Conservation (phyloP, 2,329 filamentous ascomycete species). For the Aspergillus neotritici region DNA sequence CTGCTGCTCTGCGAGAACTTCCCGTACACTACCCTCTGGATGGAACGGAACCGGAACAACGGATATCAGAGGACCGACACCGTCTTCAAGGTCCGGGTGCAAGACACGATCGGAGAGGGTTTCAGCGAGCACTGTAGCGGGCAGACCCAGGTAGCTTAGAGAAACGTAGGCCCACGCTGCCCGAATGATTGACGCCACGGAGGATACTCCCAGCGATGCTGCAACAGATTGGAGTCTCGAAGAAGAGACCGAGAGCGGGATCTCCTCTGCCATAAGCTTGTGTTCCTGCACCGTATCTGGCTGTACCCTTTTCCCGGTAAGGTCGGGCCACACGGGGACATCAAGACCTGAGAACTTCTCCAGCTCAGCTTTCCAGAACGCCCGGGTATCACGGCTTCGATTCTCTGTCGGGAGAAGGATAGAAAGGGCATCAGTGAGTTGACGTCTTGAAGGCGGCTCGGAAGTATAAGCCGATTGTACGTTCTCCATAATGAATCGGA, state of each 20-base stretch:
- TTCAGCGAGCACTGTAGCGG: slow-evolving; percentile 27
- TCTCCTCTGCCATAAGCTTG: slow-evolving; percentile 15
- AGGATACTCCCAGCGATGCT: slow-evolving; percentile 21
- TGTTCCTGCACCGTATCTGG: slow-evolving; percentile 10
- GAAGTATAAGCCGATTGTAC: slow-evolving; percentile 20
- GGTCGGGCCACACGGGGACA: slow-evolving; percentile 23
- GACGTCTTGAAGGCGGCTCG: slow-evolving; percentile 18
- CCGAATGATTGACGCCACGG: slow-evolving; percentile 25
- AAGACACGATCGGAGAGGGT: slow-evolving; percentile 29
- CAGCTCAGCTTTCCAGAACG: slow-evolving; percentile 23
- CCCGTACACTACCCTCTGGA: slow-evolving; percentile 18
- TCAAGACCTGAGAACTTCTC: slow-evolving; percentile 20
- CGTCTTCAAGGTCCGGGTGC: slow-evolving; percentile 21
- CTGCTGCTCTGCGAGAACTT: slow-evolving; percentile 22
- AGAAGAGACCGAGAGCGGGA: slow-evolving; percentile 12
- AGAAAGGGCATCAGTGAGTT: slow-evolving; percentile 24
- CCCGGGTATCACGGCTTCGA: slow-evolving; percentile 11
- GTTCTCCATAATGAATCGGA: slow-evolving; percentile 25
- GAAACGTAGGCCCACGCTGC: slow-evolving; percentile 27
- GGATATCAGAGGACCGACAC: slow-evolving; percentile 29
- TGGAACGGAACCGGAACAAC: slow-evolving; percentile 31
- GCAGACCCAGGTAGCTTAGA: slow-evolving; percentile 22
- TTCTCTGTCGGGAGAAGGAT: slow-evolving; percentile 17
- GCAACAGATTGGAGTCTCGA: slow-evolving; percentile 16
- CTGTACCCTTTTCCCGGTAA: slow-evolving; percentile 17